Evolutionary conservation across 345 rosid species (phyloP), one percentile per base, ranked within the genome.

Genomic region (Euphorbia lathyris): DNA sequence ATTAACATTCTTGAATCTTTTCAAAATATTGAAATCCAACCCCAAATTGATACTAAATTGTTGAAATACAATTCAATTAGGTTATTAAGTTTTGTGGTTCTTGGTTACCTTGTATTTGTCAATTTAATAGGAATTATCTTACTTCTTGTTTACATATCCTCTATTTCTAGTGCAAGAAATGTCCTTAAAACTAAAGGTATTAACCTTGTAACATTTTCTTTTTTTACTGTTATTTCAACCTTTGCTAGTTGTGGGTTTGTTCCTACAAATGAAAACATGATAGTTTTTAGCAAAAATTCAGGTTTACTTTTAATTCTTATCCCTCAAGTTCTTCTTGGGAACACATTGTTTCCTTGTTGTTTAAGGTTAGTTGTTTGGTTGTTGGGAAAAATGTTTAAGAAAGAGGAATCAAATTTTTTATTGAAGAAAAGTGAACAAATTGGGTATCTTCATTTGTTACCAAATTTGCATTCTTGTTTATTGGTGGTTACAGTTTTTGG

Each of bases 241-340:
- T 85, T 89, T 22, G 68, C 86, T 7, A 88, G 71, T 69, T 83
- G 89, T 0, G 97, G 97, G 5, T 92, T 88, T 30, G 60, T 86
- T 1, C 97, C 97, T 0, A 90, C 88, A 0, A 88, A 90, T 19
- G 93, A 92, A 70, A 92, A 92, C 84, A 88, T 88, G 93, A 32
- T 82, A 0, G 80, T 80, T 1, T 92, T 89, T 10, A 75, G 66
- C 16, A 78, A 79, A 29, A 83, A 89, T 69, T 77, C 96, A 0
- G 88, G 87, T 2, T 83, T 92, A 1, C 77, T 87, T 1, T 76
- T 82, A 53, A 73, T 92, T 42, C 68, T 87, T 0, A 73, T 89
- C 63, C 90, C 91, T 19, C 88, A 79, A 66, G 30, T 74, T 23
- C 69, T 92, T 0, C 56, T 86, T 25, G 97, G 96, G 0, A 87